Evolutionary conservation across 2,329 filamentous ascomycete species (phyloP).

Genomic region (Fusarium tanahbumbuense): DNA sequence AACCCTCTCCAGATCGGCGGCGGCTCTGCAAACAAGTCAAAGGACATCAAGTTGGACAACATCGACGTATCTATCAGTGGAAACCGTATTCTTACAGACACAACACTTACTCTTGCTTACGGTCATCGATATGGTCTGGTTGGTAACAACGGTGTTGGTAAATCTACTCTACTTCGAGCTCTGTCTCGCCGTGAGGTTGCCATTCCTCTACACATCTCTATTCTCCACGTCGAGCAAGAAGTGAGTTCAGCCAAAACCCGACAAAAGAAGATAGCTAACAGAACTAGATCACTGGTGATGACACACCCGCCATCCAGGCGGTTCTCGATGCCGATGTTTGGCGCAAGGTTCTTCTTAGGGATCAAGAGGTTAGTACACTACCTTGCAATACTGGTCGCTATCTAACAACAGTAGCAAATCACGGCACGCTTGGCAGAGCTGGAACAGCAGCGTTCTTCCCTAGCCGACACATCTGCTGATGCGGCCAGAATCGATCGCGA

Average conservation of each 20-base stretch:
- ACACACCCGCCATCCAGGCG: constrained; percentile 93
- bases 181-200: constrained; percentile 92
- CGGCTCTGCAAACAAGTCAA: constrained; percentile 84
- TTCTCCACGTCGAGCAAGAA: constrained; percentile 99
- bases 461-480: constrained; percentile 94
- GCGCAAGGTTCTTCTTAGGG: constrained; percentile 92
- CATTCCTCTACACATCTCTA: constrained; percentile 97
- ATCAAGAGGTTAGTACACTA: constrained; percentile 76
- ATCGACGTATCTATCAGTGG: constrained; percentile 95
- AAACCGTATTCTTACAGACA: constrained; percentile 89
- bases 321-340: constrained; percentile 98
- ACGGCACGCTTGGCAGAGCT: constrained; percentile 78
- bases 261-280: constrained; percentile 20
- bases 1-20: constrained; percentile 91
- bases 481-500: constrained; percentile 86
- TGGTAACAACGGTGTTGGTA: constrained; percentile 99
- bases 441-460: constrained; percentile 78
- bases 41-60: constrained; percentile 98
- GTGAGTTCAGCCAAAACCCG: constrained; percentile 57
- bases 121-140: constrained; percentile 96
- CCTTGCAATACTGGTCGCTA: background rate
- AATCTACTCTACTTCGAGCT: constrained; percentile 92
- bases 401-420: constrained; percentile 72
- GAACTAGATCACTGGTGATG: constrained; percentile 85
- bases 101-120: constrained; percentile 88